Evolutionary conservation across 2,329 filamentous ascomycete species (phyloP).

Genomic region (Monascus ruber): DNA sequence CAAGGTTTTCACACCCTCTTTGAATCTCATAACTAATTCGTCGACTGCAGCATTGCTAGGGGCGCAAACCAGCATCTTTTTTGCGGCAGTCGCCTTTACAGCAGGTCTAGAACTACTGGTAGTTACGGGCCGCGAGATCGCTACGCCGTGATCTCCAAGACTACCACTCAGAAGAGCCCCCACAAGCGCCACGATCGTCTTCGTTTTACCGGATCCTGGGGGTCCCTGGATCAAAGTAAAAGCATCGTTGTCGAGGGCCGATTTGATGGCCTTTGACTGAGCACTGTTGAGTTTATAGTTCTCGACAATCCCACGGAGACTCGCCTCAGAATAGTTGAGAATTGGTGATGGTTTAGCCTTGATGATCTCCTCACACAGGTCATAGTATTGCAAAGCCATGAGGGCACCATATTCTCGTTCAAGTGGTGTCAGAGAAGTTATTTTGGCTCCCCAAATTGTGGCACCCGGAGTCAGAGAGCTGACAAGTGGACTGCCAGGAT

Average conservation of each 20-base stretch:
- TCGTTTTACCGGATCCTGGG: constrained; percentile 94
- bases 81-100: constrained; percentile 37
- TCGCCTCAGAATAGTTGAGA: constrained; percentile 65
- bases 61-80: constrained; percentile 93
- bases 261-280: constrained; percentile 83
- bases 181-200: constrained; percentile 94
- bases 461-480: constrained; percentile 56
- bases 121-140: constrained; percentile 34
- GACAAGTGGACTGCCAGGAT: constrained; percentile 53
- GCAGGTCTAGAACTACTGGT: constrained; percentile 22
- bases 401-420: constrained; percentile 92
- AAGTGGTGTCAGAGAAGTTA: constrained; percentile 86
- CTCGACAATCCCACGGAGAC: constrained; percentile 54
- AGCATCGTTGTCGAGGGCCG: constrained; percentile 87
- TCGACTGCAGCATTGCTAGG: constrained; percentile 97
- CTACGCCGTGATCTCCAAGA: constrained; percentile 39
- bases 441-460: constrained; percentile 63
- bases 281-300: constrained; percentile 80
- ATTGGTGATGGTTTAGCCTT: constrained; percentile 83
- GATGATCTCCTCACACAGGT: constrained; percentile 85
- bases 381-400: constrained; percentile 86
- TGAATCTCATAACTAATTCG: constrained; percentile 86
- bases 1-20: constrained; percentile 68
- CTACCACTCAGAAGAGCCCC: constrained; percentile 64
- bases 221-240: constrained; percentile 95